Evolutionary conservation across 1,284 basidiomycete species (phyloP).

Genomic region (Marasmius fiardii): DNA sequence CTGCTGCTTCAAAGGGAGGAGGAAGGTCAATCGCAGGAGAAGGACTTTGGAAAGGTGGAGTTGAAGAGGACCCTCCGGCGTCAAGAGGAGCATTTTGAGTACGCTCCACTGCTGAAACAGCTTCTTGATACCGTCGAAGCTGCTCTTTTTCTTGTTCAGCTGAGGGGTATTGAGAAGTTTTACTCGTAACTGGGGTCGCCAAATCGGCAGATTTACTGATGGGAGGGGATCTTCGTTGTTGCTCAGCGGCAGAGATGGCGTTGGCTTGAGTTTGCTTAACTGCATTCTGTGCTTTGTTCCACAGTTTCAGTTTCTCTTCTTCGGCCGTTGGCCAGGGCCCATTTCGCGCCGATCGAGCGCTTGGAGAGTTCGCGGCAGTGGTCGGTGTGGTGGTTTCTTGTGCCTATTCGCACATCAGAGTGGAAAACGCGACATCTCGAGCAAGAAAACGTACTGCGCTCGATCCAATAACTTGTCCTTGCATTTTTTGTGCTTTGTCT

Average conservation of each 20-base stretch:
- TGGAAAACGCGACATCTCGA: neutral
- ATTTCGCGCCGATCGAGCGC: conserved; percentile 12
- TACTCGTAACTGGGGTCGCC: conserved; percentile 13
- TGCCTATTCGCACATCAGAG: neutral
- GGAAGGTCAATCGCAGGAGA: conserved; percentile 35
- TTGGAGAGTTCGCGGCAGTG: conserved; percentile 5
- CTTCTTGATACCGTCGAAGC: conserved; percentile 43
- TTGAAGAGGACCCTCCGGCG: conserved; percentile 14
- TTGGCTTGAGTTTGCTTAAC: conserved; percentile 47
- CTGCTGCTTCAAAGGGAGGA: conserved; percentile 44
- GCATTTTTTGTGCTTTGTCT: conserved; percentile 54
- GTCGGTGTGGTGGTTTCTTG: neutral
- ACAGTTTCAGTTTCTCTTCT: conserved; percentile 69
- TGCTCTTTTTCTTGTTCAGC: conserved; percentile 43
- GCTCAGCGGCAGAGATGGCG: conserved; percentile 19
- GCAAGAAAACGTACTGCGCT: conserved; percentile 29
- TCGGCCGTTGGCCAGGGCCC: conserved; percentile 65
- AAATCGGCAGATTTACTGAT: conserved; percentile 27
- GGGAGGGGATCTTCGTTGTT: conserved; percentile 16
- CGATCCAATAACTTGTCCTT: conserved; percentile 34
- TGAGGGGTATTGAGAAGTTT: conserved; percentile 23
- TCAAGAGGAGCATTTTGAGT: conserved; percentile 2
- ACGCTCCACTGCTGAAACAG: conserved; percentile 48
- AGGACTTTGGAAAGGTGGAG: conserved; percentile 30
- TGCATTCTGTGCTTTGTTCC: conserved; percentile 60